Evolutionary conservation across 169 alveolate genomes (phyloP), one percentile per base, ranked within the genome.

Genomic region (Plasmodium reichenowi): DNA sequence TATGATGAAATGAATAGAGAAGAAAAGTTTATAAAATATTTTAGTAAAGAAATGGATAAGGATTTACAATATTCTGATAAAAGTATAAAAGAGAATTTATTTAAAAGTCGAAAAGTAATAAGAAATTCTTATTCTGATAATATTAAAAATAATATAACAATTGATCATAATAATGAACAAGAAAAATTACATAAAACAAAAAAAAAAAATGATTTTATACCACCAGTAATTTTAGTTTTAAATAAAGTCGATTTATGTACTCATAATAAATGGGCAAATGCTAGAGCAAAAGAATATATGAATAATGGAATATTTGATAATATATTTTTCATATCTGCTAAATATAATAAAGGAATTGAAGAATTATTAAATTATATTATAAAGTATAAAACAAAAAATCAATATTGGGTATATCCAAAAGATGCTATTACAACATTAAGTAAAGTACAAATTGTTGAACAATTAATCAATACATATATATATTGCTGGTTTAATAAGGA

Each of bases 401-500:
- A 94, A 24, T 88, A 78, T 43, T 96, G 98, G 98, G 85, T 88
- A 15, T 96, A 94, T 58, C 98, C 98, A 17, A 92, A 95, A 52
- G 96, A 94, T 66, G 74, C 89, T 71, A 68, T 48, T 58, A 94
- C 96, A n/a, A 88, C 96, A 3, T 83, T 92, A 89, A 83, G 93
- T 47, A 89, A 92, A 91, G 95, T 94, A 52, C 94, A 93, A 88
- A 88, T 94, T 48, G 96, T 94, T 45, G 96, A 94, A 72, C 96
- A 94, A 71, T n/a, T 91, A 29, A 93, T 89, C 7, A 87, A 95
- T 59, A 94, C 96, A 12, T 94, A 94, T 56, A 74, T 94, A 47
- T 93, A 89, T 91, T 94, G 96, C 59, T 94, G 96, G 96, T 94
- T 94, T 91, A 94, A 93, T 92, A 93, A 91, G 89, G 96, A 94